Base-by-base conservation (phyloP, 352 stramenopile species). In the Phytophthora rubi region DNA sequence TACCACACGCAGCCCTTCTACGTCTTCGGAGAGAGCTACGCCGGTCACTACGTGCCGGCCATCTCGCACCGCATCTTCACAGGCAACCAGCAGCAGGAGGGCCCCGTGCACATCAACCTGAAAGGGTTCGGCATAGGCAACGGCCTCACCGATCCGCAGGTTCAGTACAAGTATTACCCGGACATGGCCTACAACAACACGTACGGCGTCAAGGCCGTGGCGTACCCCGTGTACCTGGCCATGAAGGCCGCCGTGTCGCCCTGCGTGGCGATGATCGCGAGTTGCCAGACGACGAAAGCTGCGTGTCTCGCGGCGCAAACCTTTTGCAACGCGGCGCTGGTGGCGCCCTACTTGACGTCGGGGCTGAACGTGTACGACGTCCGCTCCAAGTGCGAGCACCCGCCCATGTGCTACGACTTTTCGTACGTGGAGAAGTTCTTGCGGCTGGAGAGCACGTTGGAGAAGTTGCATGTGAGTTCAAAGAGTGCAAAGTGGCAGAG, bases 391-490 rank as follows among this genome's bases (percentile, higher is more conserved):
- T 99, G 97, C 76, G 85, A 94, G 42, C 73, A 93, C 53, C 84
- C 79, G 42, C 90, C 88, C 26, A 83, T 99, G 33, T 99, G 97
- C 82, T 99, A 99, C 73, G 91, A 99, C 71, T 99, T 99, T 62
- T 91, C 79, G 8, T 76, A 92, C 59, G 84, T 99, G 53, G 90
- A 97, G 35, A 95, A 93, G 58, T 98, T 96, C 53, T 69, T 99
- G 75, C 70, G 83, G 3, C 68, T 94, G 4, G 74, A 88, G 16
- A 89, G 77, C 21, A 98, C 91, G 53, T 85, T 94, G 48, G 68
- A 97, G 69, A 91, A 96, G 53, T 73, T 98, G 53, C 79, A 97
- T 70, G 94, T 98, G 23, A 81, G 71, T 54, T 60, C 92, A 30
- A 85, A 97, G 55, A 86, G 78, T 48, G 60, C 80, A 65, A 88